phyloP scores from a whole-genome alignment of 768 basidiomycete species.

The Kwoniella shandongensis region DNA sequence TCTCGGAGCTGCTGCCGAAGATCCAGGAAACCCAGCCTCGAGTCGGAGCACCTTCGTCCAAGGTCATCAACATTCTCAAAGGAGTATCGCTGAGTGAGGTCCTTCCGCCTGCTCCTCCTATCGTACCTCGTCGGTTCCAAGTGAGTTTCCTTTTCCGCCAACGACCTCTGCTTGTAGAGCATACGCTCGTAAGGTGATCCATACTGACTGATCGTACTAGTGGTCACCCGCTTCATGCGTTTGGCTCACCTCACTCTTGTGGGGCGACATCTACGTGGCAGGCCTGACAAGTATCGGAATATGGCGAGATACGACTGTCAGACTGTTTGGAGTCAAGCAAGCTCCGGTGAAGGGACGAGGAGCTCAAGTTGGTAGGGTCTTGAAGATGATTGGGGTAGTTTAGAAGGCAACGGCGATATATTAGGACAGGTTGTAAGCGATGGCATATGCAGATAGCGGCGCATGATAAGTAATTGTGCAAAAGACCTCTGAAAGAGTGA shows the following conservation, averaged over 20 bases:
- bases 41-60: slow-evolving; percentile 65
- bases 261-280: slow-evolving; percentile 93
- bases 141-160: slow-evolving; percentile 57
- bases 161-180: slow-evolving; percentile 1
- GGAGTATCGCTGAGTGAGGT: slow-evolving; percentile 69
- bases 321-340: slow-evolving; percentile 88
- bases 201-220: slow-evolving; percentile 54
- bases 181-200: neutral
- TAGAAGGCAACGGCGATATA: too few species aligned
- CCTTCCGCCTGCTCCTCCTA: slow-evolving; percentile 68
- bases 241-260: slow-evolving; percentile 90
- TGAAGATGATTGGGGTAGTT: slow-evolving; percentile 45
- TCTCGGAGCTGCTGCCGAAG: slow-evolving; percentile 82
- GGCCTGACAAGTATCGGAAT: slow-evolving; percentile 71
- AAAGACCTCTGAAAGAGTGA: too few species aligned
- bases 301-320: slow-evolving; percentile 89
- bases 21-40: slow-evolving; percentile 74
- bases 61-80: slow-evolving; percentile 73
- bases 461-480: too few species aligned
- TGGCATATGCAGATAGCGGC: too few species aligned
- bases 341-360: slow-evolving; percentile 70
- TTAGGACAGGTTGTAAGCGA: too few species aligned
- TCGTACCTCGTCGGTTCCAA: slow-evolving; percentile 71
- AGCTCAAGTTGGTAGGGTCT: slow-evolving; percentile 43
- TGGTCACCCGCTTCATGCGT: slow-evolving; percentile 90